Percentiles rank a stretch among this genome's conserved stretches.
Evolutionary conservation across 2,329 filamentous ascomycete genomes (phyloP).

Genomic region (Sarocladium brachiariae): DNA sequence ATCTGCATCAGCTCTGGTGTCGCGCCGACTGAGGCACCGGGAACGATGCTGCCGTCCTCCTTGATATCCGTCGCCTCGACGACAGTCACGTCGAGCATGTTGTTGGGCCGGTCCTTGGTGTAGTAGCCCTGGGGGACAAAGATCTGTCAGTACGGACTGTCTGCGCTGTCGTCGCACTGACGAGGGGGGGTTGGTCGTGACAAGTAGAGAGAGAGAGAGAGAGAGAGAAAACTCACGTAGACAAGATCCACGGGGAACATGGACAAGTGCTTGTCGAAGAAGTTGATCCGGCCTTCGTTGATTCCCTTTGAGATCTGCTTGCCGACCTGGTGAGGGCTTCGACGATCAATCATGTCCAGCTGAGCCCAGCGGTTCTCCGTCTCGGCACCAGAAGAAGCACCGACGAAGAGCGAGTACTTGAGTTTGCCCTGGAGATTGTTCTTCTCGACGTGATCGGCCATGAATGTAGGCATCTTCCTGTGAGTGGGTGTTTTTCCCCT

Average conservation of each 20-base stretch:
- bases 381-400: slow-evolving; percentile 82
- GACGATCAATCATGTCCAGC: slow-evolving; percentile 83
- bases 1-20: slow-evolving; percentile 83
- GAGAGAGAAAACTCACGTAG: slow-evolving; percentile 45
- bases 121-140: slow-evolving; percentile 60
- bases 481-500: neutral
- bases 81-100: slow-evolving; percentile 73
- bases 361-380: slow-evolving; percentile 89
- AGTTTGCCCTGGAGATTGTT: slow-evolving; percentile 78
- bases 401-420: slow-evolving; percentile 82
- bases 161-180: too few relatives aligned
- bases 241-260: slow-evolving; percentile 88
- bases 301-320: slow-evolving; percentile 88
- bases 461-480: slow-evolving; percentile 74
- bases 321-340: slow-evolving; percentile 81
- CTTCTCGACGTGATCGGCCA: slow-evolving; percentile 84
- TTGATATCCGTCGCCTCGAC: slow-evolving; percentile 84
- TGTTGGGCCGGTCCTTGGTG: slow-evolving; percentile 69
- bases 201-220: neutral
- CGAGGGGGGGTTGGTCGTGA: too few relatives aligned
- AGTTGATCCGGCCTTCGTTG: slow-evolving; percentile 81
- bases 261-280: slow-evolving; percentile 89
- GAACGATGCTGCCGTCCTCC: slow-evolving; percentile 82
- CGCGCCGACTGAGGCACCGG: slow-evolving; percentile 78
- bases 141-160: neutral